Percentiles rank a stretch among this genome's conserved stretches.
Conservation (phyloP, 2,329 filamentous ascomycete genomes). For the Achaetomium macrosporum region DNA sequence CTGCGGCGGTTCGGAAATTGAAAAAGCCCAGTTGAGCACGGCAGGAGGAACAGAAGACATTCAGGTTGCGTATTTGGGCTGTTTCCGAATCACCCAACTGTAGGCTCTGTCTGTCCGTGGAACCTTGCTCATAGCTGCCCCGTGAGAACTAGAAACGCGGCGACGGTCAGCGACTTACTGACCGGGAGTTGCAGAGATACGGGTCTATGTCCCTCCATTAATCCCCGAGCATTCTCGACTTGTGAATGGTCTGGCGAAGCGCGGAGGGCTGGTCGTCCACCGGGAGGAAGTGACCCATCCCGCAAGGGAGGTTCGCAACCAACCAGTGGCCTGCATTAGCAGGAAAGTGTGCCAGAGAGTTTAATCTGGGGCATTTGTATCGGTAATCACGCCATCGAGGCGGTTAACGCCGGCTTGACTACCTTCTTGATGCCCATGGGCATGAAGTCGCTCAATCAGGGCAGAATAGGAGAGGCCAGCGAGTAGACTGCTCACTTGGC, state of each 20-base stretch:
- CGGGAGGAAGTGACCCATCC: constrained; percentile 17
- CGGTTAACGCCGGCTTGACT: constrained; percentile 44
- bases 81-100: constrained; percentile 16
- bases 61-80: constrained; percentile 27
- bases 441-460: neutral
- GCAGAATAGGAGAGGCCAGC: neutral
- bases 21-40: constrained; percentile 42
- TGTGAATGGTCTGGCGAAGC: constrained; percentile 44
- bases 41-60: constrained; percentile 43
- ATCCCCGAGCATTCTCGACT: constrained; percentile 46
- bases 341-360: constrained; percentile 27
- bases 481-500: constrained; percentile 4
- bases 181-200: constrained; percentile 1
- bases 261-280: constrained; percentile 32
- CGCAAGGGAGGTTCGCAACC: constrained; percentile 31
- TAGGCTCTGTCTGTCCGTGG: constrained; percentile 23
- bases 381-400: constrained; percentile 54
- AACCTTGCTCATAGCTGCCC: constrained; percentile 28
- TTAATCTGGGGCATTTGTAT: constrained; percentile 64
- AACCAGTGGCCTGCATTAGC: constrained; percentile 21
- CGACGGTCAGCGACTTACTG: constrained; percentile 21
- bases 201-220: constrained; percentile 38
- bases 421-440: constrained; percentile 54
- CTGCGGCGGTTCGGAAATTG: constrained; percentile 39
- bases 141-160: constrained; percentile 36